Evolutionary conservation across 305 asterid species (phyloP).

Genomic region (Andrographis paniculata): DNA sequence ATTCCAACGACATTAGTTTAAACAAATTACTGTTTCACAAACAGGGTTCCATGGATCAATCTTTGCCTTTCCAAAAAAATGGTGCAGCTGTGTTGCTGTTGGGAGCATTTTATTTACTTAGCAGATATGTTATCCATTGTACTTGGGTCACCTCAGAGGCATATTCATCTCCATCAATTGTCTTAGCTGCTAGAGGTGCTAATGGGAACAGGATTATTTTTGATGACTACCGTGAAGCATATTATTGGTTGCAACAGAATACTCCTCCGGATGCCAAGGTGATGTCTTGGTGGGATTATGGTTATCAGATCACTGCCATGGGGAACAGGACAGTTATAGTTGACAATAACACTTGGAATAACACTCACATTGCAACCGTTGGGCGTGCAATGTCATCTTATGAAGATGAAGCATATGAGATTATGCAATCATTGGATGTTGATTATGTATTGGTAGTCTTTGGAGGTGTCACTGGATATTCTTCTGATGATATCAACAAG

Average conservation of each 20-base stretch:
- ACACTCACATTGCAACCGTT: conserved; percentile 97
- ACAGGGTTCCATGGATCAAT: conserved; percentile 84
- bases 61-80: conserved; percentile 72
- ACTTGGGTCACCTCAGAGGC: conserved; percentile 99
- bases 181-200: conserved; percentile 98
- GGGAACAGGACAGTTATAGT: conserved; percentile 94
- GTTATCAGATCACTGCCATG: conserved; percentile 89
- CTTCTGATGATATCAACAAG: conserved; percentile 98
- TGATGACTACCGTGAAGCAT: conserved; percentile 98
- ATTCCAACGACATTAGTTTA: background rate
- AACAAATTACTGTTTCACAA: conserved; percentile 12
- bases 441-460: conserved; percentile 91
- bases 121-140: conserved; percentile 91
- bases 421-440: conserved; percentile 94
- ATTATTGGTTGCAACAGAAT: conserved; percentile 93
- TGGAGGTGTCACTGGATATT: conserved; percentile 98
- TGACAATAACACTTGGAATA: conserved; percentile 98
- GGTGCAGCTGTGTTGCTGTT: conserved; percentile 86
- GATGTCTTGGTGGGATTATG: conserved; percentile 97
- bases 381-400: conserved; percentile 99
- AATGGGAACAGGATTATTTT: conserved; percentile 87
- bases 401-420: conserved; percentile 95
- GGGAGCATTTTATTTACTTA: conserved; percentile 85
- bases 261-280: conserved; percentile 85
- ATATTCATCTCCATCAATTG: conserved; percentile 97